These are phyloP conservation scores for Fonsecaea monophora DNA, from an alignment of 2,329 filamentous ascomycete genomes.

Conservation along the genomic window DNA sequence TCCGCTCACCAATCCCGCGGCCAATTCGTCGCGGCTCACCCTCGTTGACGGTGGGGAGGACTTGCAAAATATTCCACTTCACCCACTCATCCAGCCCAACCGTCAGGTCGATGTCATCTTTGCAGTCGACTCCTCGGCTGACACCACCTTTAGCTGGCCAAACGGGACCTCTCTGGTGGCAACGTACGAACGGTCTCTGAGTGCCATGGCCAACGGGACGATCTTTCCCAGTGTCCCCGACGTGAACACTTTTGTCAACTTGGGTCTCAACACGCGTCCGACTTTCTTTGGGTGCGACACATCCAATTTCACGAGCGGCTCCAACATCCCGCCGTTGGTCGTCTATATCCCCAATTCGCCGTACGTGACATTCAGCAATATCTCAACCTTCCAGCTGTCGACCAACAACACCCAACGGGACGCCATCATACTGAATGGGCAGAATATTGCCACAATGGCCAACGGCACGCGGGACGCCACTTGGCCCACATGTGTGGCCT, in stretches of 20 bases:
- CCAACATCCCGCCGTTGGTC: conserved; percentile 70
- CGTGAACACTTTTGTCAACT: conserved; percentile 77
- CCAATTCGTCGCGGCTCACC: conserved; percentile 63
- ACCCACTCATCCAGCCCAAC: conserved; percentile 76
- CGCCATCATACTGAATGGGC: conserved; percentile 84
- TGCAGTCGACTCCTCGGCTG: conserved; percentile 77
- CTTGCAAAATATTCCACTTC: conserved; percentile 77
- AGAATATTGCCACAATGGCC: conserved; percentile 79
- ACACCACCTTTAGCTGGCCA: conserved; percentile 73
- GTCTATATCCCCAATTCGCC: conserved; percentile 90
- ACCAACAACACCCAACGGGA: conserved; percentile 64
- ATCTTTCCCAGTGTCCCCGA: conserved; percentile 76
- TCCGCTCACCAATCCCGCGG: conserved; percentile 64
- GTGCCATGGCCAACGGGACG: conserved; percentile 68
- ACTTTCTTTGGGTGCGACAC: conserved; percentile 82
- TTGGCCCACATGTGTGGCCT: conserved; percentile 87
- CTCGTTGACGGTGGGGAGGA: conserved; percentile 82
- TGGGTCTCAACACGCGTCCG: conserved; percentile 74
- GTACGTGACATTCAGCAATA: conserved; percentile 77
- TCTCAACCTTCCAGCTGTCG: conserved; percentile 54
- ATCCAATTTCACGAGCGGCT: conserved; percentile 65
- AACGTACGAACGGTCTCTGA: conserved; percentile 71
- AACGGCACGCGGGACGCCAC: conserved; percentile 75
- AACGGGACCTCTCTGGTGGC: conserved; percentile 78
- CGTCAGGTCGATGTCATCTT: conserved; percentile 80